A percentile compares a stretch with the other conserved stretches of the same genome.
These are phyloP conservation scores for Clitopilus passeckerianus DNA, from an alignment of 768 basidiomycete species.

Conservation along the genomic window DNA sequence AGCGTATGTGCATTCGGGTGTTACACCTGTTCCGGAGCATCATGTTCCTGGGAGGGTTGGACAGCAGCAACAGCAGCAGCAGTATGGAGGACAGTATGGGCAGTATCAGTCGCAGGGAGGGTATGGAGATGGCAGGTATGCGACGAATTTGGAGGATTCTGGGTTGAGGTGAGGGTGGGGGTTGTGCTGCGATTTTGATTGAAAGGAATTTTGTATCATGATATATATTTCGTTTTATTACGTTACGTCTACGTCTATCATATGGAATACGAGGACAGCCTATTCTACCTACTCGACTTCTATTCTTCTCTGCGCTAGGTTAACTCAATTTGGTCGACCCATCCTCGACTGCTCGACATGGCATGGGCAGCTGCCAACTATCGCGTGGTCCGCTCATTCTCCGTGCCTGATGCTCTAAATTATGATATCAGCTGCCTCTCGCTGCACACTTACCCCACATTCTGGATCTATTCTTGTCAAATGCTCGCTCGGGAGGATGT, in stretches of 20 bases:
- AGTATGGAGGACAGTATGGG: neutral
- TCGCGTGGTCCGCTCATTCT: too few relatives aligned
- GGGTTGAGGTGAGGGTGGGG: neutral
- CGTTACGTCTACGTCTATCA: too few relatives aligned
- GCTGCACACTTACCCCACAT: neutral
- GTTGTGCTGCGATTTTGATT: neutral
- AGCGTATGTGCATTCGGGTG: constrained; percentile 38
- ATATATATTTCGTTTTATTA: too few relatives aligned
- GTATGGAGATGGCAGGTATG: constrained; percentile 40
- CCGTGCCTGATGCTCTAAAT: neutral
- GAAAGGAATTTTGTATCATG: too few relatives aligned
- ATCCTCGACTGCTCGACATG: too few relatives aligned
- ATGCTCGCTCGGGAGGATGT: neutral
- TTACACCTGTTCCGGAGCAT: constrained; percentile 4
- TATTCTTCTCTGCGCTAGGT: too few relatives aligned
- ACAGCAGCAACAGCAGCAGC: constrained; percentile 1
- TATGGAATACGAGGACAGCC: too few relatives aligned
- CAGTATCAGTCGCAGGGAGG: constrained; percentile 3
- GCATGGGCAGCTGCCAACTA: too few relatives aligned
- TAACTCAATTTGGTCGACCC: too few relatives aligned
- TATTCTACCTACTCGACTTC: too few relatives aligned
- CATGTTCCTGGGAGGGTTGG: constrained; percentile 3
- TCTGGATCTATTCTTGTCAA: neutral
- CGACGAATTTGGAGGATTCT: constrained; percentile 37
- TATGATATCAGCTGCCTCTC: neutral